phyloP scores from a whole-genome alignment of 306 rosid genomes.

The Macrotyloma uniflorum region DNA sequence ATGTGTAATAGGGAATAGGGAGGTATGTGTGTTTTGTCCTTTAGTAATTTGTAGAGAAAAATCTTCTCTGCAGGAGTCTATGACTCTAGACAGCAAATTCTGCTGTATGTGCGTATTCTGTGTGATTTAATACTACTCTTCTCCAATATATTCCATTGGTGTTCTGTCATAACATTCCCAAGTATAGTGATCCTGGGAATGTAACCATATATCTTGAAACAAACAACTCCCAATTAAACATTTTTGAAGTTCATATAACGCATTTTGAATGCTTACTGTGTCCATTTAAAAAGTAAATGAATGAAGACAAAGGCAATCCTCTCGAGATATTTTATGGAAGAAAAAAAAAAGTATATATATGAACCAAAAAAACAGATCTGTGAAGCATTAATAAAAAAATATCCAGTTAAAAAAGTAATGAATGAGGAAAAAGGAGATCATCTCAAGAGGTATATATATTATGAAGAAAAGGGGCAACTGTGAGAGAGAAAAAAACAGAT shows the following conservation, averaged over 20 bases:
- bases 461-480: background rate
- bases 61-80: background rate
- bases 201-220: background rate
- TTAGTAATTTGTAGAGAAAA: background rate
- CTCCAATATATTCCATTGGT: background rate
- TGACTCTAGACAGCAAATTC: background rate
- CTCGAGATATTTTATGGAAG: no score
- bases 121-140: background rate
- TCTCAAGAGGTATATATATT: background rate
- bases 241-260: constrained; percentile 1
- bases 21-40: background rate
- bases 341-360: background rate
- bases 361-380: background rate
- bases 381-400: no score
- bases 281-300: no score
- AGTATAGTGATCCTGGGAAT: background rate
- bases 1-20: background rate
- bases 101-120: background rate
- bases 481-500: background rate
- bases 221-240: background rate
- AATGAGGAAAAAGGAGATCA: constrained; percentile 5
- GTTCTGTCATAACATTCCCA: background rate
- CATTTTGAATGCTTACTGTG: constrained; percentile 27
- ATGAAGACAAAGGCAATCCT: no score
- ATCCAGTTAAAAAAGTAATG: no score